Percentiles rank a stretch among this genome's conserved stretches.
These are phyloP conservation scores for Acrodontium crateriforme DNA, from an alignment of 2,329 filamentous ascomycete species.

Conservation along the genomic window DNA sequence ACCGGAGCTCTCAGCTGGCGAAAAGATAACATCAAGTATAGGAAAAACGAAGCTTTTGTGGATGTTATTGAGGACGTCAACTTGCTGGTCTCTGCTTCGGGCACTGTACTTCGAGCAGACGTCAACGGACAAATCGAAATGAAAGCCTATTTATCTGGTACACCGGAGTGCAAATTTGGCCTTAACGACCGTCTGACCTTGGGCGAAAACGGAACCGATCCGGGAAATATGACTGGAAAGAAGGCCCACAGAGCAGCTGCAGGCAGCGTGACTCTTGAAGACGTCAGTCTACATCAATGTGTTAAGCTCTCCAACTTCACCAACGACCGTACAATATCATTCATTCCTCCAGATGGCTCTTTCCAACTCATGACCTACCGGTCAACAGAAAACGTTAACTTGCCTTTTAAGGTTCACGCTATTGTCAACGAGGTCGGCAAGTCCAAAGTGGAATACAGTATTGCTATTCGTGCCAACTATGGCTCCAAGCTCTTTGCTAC, in stretches of 20 bases:
- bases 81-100: constrained; percentile 94
- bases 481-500: constrained; percentile 92
- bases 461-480: constrained; percentile 94
- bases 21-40: constrained; percentile 93
- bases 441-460: constrained; percentile 96
- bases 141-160: constrained; percentile 93
- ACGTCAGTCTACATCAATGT: constrained; percentile 98
- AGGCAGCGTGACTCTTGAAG: constrained; percentile 87
- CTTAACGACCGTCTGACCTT: constrained; percentile 88
- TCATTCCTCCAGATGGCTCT: constrained; percentile 95
- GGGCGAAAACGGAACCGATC: constrained; percentile 45
- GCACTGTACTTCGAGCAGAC: constrained; percentile 85
- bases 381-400: constrained; percentile 93
- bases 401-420: constrained; percentile 96
- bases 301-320: constrained; percentile 92
- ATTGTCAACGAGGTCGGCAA: constrained; percentile 97
- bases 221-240: constrained; percentile 64
- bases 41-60: constrained; percentile 98
- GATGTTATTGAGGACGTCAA: constrained; percentile 99
- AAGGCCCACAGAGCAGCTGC: constrained; percentile 93
- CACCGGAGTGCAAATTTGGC: constrained; percentile 96
- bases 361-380: constrained; percentile 99
- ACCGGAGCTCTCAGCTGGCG: constrained; percentile 95
- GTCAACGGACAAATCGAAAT: constrained; percentile 97
- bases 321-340: constrained; percentile 96